phyloP scores from a whole-genome alignment of 495 filamentous ascomycete species.

The Friedmanniomyces endolithicus region DNA sequence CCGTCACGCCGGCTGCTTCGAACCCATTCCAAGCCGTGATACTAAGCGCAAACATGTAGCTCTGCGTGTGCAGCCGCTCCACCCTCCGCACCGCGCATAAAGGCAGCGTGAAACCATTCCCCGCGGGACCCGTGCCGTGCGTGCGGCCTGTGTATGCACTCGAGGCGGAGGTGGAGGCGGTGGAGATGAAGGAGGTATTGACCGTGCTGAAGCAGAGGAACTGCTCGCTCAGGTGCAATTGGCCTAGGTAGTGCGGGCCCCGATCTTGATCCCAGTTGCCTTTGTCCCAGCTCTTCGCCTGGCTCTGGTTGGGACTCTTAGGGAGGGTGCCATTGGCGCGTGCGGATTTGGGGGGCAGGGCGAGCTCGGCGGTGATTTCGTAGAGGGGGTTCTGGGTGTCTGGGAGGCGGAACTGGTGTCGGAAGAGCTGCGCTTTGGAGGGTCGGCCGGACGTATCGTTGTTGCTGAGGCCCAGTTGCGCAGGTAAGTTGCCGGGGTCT shows the following conservation, averaged over 20 bases:
- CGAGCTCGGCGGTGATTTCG: slow-evolving; percentile 91
- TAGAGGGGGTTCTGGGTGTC: slow-evolving; percentile 81
- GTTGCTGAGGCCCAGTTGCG: slow-evolving; percentile 26
- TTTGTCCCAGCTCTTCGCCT: slow-evolving; percentile 47
- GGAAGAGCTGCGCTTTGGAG: slow-evolving; percentile 85
- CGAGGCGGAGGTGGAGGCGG: slow-evolving; percentile 60
- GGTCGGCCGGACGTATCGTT: slow-evolving; percentile 57
- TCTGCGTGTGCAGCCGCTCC: slow-evolving; percentile 81
- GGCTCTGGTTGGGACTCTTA: slow-evolving; percentile 30
- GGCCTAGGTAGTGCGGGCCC: slow-evolving; percentile 86
- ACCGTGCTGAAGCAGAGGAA: slow-evolving; percentile 95
- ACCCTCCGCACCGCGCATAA: slow-evolving; percentile 83
- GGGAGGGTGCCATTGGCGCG: slow-evolving; percentile 20
- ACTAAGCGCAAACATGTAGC: slow-evolving; percentile 79
- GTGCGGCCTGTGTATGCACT: slow-evolving; percentile 77
- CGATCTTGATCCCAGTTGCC: slow-evolving; percentile 27
- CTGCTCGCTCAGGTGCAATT: slow-evolving; percentile 82
- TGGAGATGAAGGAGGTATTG: slow-evolving; percentile 70
- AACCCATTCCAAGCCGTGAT: slow-evolving; percentile 82
- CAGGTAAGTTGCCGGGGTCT: slow-evolving; percentile 61
- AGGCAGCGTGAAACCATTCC: slow-evolving; percentile 93
- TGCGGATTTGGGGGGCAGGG: slow-evolving; percentile 50
- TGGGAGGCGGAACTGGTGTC: slow-evolving; percentile 89
- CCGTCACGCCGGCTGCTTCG: slow-evolving; percentile 40
- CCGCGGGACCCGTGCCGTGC: slow-evolving; percentile 80